A percentile compares a stretch with the other conserved stretches of the same genome.
Conservation (phyloP, 2,329 filamentous ascomycete genomes). For the Alternaria longipes region DNA sequence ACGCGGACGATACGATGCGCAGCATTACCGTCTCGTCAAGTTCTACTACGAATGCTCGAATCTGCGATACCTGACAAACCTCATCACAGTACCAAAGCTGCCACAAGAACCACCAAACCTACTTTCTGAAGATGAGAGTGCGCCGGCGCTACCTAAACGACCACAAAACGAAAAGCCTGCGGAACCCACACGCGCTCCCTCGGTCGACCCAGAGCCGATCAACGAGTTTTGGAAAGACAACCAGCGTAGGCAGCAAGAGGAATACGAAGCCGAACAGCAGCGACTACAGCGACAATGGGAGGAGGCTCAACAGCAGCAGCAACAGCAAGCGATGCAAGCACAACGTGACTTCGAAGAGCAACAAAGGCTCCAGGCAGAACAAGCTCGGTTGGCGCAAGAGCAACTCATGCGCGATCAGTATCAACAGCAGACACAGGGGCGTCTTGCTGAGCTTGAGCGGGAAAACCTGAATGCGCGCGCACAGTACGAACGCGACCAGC, state of each 20-base stretch:
- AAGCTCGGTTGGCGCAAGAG: slow-evolving; percentile 90
- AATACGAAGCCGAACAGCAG: slow-evolving; percentile 93
- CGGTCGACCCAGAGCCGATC: slow-evolving; percentile 90
- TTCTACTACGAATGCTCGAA: slow-evolving; percentile 99
- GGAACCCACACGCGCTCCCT: slow-evolving; percentile 68
- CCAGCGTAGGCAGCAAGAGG: slow-evolving; percentile 87
- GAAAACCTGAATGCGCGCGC: slow-evolving; percentile 94
- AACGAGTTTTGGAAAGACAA: slow-evolving; percentile 98
- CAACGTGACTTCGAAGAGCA: slow-evolving; percentile 98
- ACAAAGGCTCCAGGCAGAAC: slow-evolving; percentile 84
- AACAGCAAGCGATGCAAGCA: slow-evolving; percentile 82
- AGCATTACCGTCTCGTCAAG: slow-evolving; percentile 94
- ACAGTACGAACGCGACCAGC: slow-evolving; percentile 95
- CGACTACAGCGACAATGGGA: slow-evolving; percentile 88
- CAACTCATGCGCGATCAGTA: slow-evolving; percentile 88
- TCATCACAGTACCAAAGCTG: slow-evolving; percentile 95
- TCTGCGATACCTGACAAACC: slow-evolving; percentile 90
- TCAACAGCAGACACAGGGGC: slow-evolving; percentile 91
- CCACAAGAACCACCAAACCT: slow-evolving; percentile 93
- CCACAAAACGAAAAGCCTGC: slow-evolving; percentile 70
- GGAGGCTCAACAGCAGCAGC: slow-evolving; percentile 79
- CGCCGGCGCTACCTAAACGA: slow-evolving; percentile 82
- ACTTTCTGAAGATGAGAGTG: slow-evolving; percentile 79
- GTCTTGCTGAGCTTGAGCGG: slow-evolving; percentile 92
- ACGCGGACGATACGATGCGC: slow-evolving; percentile 87